Percentiles rank a stretch among this genome's conserved stretches.
Conservation (phyloP, 2,329 filamentous ascomycete species). For the Hymenoscyphus linearis region DNA sequence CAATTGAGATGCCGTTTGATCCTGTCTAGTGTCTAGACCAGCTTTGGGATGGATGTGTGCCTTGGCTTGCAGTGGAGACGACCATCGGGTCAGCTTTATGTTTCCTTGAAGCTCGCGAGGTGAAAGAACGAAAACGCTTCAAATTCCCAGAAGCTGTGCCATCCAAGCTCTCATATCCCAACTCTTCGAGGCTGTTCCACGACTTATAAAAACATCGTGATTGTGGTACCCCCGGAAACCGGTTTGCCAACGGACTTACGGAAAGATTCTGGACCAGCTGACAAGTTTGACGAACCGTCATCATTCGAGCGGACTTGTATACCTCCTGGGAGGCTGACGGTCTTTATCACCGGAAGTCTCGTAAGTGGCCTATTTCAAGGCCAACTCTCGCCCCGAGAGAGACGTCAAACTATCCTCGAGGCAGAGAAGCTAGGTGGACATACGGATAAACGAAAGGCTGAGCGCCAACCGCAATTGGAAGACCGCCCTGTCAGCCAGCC, state of each 20-base stretch:
- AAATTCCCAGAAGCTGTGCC: neutral
- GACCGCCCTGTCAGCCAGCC: neutral
- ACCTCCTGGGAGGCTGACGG: constrained; percentile 4
- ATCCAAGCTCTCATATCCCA: constrained; percentile 6
- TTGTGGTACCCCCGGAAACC: constrained; percentile 16
- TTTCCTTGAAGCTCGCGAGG: neutral
- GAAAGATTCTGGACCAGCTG: constrained; percentile 15
- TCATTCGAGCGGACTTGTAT: constrained; percentile 10
- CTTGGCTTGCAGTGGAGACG: neutral
- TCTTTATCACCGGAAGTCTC: neutral
- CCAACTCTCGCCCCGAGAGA: neutral
- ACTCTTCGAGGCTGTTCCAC: constrained; percentile 8
- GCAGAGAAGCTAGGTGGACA: constrained; percentile 1
- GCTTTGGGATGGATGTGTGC: neutral
- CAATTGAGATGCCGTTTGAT: neutral
- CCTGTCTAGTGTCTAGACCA: neutral
- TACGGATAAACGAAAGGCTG: neutral
- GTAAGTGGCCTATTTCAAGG: neutral
- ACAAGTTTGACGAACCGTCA: constrained; percentile 7
- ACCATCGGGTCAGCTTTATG: neutral
- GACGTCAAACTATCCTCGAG: constrained; percentile 6
- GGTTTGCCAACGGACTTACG: constrained; percentile 12
- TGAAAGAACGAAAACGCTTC: neutral
- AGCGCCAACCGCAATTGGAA: neutral
- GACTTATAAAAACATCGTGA: constrained; percentile 12